phyloP scores from a whole-genome alignment of 345 rosid genomes.

The Sapria himalayana region DNA sequence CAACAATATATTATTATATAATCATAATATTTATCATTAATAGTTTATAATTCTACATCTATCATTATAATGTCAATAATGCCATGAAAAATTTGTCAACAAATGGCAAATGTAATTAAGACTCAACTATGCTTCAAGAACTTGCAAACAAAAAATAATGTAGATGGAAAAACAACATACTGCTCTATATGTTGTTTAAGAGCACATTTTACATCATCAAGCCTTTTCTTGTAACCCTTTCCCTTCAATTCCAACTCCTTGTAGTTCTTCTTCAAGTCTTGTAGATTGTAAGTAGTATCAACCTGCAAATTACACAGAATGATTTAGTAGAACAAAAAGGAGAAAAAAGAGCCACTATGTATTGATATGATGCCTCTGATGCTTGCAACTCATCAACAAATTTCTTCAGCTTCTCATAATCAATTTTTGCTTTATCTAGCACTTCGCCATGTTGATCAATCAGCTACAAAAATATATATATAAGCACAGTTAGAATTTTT shows the following conservation, averaged over 20 bases:
- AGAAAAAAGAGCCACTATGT: slow-evolving; percentile 2
- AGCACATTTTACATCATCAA: slow-evolving; percentile 53
- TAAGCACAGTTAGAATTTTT: slow-evolving; percentile 1
- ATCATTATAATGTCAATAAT: no score
- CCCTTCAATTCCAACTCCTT: slow-evolving; percentile 68
- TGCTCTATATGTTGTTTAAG: slow-evolving; percentile 64
- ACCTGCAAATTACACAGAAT: slow-evolving; percentile 26
- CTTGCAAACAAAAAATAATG: slow-evolving; percentile 1
- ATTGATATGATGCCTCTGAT: slow-evolving; percentile 40
- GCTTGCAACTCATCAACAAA: slow-evolving; percentile 64
- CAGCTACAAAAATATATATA: slow-evolving; percentile 31
- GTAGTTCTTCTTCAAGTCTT: slow-evolving; percentile 55
- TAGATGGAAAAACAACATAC: slow-evolving; percentile 24
- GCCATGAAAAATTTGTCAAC: no score
- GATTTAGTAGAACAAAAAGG: slow-evolving; percentile 7
- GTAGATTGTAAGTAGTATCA: slow-evolving; percentile 55
- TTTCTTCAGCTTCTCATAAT: slow-evolving; percentile 51
- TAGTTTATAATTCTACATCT: no score
- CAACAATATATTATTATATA: no score
- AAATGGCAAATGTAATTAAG: no score
- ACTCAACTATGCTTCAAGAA: no score
- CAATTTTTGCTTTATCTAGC: slow-evolving; percentile 37
- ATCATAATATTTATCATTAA: no score
- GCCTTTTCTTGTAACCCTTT: slow-evolving; percentile 59
- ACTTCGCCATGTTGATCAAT: slow-evolving; percentile 64